These are phyloP conservation scores for Limonium bicolor DNA, from an alignment of 148 eudicot species.

Conservation along the genomic window DNA sequence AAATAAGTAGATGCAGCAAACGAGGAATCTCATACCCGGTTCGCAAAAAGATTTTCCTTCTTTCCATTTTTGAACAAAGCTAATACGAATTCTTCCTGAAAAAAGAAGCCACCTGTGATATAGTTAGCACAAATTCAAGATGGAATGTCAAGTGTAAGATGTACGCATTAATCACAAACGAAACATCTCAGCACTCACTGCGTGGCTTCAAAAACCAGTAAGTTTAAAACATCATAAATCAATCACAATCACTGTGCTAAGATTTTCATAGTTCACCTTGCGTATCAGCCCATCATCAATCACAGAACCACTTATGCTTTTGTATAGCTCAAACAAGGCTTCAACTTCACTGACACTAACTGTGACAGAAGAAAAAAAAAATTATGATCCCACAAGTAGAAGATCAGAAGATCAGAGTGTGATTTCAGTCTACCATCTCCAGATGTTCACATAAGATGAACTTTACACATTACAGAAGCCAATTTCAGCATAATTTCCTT, in stretches of 20 bases:
- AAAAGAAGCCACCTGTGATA: too few species aligned
- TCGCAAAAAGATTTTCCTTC: conserved; percentile 91
- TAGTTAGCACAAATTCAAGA: too few species aligned
- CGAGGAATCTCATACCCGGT: too few species aligned
- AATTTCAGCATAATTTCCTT: too few species aligned
- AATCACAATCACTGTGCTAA: not conserved
- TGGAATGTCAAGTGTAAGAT: not conserved
- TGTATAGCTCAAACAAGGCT: conserved; percentile 84
- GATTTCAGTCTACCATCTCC: too few species aligned
- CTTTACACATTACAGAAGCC: too few species aligned
- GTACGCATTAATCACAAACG: not conserved
- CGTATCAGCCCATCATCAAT: conserved; percentile 89
- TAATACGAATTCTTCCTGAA: conserved; percentile 88
- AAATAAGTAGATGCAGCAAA: too few species aligned
- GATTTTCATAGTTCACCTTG: conserved; percentile 37
- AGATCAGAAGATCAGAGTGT: not conserved
- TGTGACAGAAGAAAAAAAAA: conserved; percentile 17
- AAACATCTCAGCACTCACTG: not conserved
- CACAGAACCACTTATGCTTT: conserved; percentile 84
- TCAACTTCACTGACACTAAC: conserved; percentile 99
- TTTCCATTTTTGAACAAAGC: conserved; percentile 83
- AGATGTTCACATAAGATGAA: too few species aligned
- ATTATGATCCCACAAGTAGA: too few species aligned
- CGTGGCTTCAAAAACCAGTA: not conserved
- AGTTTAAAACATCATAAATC: not conserved